Evolutionary conservation across 208 protist species (phyloP), one percentile per base, ranked within the genome.

Genomic region (Acanthamoeba triangularis): DNA sequence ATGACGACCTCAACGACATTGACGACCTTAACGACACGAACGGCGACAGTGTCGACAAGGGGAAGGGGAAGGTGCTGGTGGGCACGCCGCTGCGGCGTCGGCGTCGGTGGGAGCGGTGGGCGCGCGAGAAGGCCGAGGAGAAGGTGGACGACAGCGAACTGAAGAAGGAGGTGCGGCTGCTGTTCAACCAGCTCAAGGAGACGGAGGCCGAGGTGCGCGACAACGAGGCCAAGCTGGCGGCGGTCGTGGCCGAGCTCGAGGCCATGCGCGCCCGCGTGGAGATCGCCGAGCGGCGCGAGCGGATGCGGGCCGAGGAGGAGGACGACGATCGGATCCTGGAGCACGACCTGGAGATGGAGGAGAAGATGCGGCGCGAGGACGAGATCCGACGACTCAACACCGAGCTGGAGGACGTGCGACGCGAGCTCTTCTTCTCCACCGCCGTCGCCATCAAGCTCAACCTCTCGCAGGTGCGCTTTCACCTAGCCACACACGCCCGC

Each of bases 131-230:
- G 44, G 44, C 18, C 25, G 80, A 61, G 11, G 44, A 37, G 82
- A 0, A 11, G 20, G 49, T 37, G 11, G 33, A 63, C 30, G 82
- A 90, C 3, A 41, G 35, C 82, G 82, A 90, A 28, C 18, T 67
- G 2, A 56, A 90, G 82, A 65, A 90, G 33, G 82, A 67, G 49
- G 49, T 67, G 30, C 28, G 47, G 82, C 52, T 47, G 52, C 52
- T 90, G 49, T 90, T 90, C 54, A 65, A 67, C 3, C 82, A 90
- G 47, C 82, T 90, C 52, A 67, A 47, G 47, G 82, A 67, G 82
- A 23, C 82, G 25, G 54, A 90, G 33, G 47, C 54, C 52, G 54
- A 65, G 18, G 33, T 23, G 33, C 52, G 82, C 30, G 33, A 90
- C 41, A 90, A 56, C 6, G 49, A 25, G 28, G 82, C 3, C 33